phyloP scores from a whole-genome alignment of 768 basidiomycete genomes.

The Termitomyces sp. region DNA sequence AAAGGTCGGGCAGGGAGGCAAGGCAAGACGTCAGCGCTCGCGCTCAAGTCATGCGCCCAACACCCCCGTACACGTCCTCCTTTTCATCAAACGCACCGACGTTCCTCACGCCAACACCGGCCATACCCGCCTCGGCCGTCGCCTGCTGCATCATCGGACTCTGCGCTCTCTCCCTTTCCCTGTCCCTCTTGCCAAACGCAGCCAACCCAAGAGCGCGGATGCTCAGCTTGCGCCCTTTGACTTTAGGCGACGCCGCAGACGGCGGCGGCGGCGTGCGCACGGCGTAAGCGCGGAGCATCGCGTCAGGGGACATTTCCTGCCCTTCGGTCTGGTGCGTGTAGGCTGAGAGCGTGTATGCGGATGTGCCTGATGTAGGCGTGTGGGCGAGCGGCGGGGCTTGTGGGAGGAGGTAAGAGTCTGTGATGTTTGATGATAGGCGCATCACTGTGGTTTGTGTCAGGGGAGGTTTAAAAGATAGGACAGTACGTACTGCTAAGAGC shows the following conservation, averaged over 20 bases:
- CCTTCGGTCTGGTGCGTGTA: neutral
- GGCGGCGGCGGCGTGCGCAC: slow-evolving; percentile 17
- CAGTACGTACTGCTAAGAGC: slow-evolving; percentile 53
- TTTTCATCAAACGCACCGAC: slow-evolving; percentile 18
- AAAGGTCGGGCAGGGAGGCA: too few relatives aligned
- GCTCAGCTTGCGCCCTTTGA: slow-evolving; percentile 8
- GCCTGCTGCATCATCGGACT: neutral
- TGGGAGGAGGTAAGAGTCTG: slow-evolving; percentile 24
- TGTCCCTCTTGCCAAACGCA: slow-evolving; percentile 7
- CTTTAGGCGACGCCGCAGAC: neutral
- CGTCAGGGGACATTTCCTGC: slow-evolving; percentile 51
- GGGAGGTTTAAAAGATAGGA: neutral
- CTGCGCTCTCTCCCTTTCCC: neutral
- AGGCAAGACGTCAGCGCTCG: too few relatives aligned
- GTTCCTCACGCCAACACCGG: neutral
- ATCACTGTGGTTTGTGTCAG: slow-evolving; percentile 46
- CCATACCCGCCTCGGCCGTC: neutral
- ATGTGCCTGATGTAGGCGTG: slow-evolving; percentile 21
- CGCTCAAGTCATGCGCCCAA: neutral
- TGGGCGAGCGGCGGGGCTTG: slow-evolving; percentile 29
- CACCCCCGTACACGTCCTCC: slow-evolving; percentile 12
- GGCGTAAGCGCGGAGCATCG: slow-evolving; percentile 72
- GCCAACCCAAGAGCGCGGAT: neutral
- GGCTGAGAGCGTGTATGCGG: slow-evolving; percentile 2
- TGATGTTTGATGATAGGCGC: slow-evolving; percentile 36